Base-by-base conservation (phyloP, 192 early-diverging fungal species). In the Coemansia sp. region DNA sequence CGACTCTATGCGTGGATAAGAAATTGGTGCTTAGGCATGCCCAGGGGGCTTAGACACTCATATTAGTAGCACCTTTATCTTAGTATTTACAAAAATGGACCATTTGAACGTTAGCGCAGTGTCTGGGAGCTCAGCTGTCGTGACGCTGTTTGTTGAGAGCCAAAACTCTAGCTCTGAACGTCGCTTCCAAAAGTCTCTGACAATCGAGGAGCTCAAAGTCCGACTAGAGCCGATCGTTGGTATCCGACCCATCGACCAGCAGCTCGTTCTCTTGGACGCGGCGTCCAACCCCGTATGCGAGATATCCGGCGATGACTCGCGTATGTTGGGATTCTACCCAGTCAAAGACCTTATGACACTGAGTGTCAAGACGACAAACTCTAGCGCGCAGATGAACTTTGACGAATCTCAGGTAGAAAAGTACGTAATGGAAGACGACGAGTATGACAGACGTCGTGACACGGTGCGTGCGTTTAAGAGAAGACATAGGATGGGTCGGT, bases 141-240 rank as follows among this genome's bases (percentile, higher is more conserved):
- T 98, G 44, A 98, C 90, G 12, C 73, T 98, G 49, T 96, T 96
- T 81, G 92, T 98, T 16, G 88, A 91, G 39, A 92, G 90, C 70
- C 89, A 95, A 41, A 91, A 89, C 66, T 86, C 90, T 65, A 85
- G 87, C 62, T 93, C 94, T 13, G 97, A 99, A 86, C 86, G 95
- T 60, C 88, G 97, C 3, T 93, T 99, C 65, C 92, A 93, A 64
- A 73, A 65, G 34, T 72, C 67, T 9, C 40, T 78, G 27, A 65
- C 72, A 5, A 47, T 66, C 38, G 62, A 71, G 38, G 72, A 41
- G 24, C 73, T 72, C 43, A 69, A 95, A 88, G 81, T 86, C 43
- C 92, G 94, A 62, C 86, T 99, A 6, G 95, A 95, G 65, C 91
- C 94, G 18, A 94, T 99, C 47, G 97, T 95, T 1, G 97, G 97